These are phyloP conservation scores for Collybia sp. DNA, from an alignment of 768 basidiomycete species.

Conservation along the genomic window DNA sequence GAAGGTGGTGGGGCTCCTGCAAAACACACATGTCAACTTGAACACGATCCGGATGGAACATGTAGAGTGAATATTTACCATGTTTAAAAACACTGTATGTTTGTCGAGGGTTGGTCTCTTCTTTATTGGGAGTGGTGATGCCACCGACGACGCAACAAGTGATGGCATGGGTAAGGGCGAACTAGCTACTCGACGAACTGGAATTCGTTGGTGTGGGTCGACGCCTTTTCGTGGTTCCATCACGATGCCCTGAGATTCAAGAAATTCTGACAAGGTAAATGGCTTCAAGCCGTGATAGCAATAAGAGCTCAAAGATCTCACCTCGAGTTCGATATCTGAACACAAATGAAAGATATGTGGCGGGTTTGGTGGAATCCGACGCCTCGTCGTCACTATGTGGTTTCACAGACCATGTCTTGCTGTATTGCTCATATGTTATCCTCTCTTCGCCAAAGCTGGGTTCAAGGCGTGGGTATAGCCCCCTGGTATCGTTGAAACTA, in stretches of 20 bases:
- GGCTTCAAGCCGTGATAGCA: background rate
- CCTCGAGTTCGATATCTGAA: constrained; percentile 62
- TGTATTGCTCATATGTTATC: constrained; percentile 31
- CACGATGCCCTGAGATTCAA: constrained; percentile 49
- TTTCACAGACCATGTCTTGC: constrained; percentile 49
- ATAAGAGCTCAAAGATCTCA: constrained; percentile 15
- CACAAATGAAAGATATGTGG: constrained; percentile 59
- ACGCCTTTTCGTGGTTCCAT: constrained; percentile 19
- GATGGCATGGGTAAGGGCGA: constrained; percentile 23
- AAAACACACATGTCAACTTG: background rate
- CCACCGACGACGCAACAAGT: constrained; percentile 1
- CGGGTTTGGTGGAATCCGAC: constrained; percentile 24
- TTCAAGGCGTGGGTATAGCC: background rate
- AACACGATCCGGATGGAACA: background rate
- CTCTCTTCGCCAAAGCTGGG: constrained; percentile 47
- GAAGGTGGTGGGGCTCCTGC: constrained; percentile 14
- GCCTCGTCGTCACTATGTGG: constrained; percentile 33
- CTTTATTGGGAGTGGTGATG: constrained; percentile 15
- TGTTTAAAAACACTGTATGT: constrained; percentile 6
- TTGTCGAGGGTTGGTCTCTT: constrained; percentile 16
- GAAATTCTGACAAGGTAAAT: constrained; percentile 32
- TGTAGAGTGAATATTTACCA: background rate
- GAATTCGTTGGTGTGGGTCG: constrained; percentile 13
- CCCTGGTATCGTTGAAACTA: background rate
- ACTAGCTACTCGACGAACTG: constrained; percentile 35